Conservation (phyloP, 805 yeast species). For the Starmera quercuum region DNA sequence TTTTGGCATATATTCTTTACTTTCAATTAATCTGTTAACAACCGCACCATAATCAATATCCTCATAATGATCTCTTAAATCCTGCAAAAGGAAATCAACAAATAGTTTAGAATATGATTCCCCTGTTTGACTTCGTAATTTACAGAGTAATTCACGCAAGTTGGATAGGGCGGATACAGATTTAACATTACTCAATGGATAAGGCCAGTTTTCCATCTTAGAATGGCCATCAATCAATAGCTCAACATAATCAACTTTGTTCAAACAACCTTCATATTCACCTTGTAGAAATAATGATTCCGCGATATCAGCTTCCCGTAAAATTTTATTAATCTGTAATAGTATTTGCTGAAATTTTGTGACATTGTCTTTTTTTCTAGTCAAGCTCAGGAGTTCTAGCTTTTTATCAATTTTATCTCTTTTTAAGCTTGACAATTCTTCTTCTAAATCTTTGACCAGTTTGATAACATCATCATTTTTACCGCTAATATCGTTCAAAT, state of each 20-base stretch:
- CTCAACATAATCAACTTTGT: constrained; percentile 50
- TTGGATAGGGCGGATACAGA: constrained; percentile 23
- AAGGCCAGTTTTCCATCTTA: constrained; percentile 33
- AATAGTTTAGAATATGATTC: constrained; percentile 56
- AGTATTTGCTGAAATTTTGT: constrained; percentile 57
- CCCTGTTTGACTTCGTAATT: constrained; percentile 59
- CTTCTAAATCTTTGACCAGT: constrained; percentile 37
- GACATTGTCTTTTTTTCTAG: constrained; percentile 49
- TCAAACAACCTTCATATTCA: constrained; percentile 47
- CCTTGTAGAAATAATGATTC: constrained; percentile 36
- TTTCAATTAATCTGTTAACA: constrained; percentile 33
- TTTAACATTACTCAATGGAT: constrained; percentile 22
- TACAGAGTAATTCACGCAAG: constrained; percentile 44
- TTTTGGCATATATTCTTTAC: constrained; percentile 29
- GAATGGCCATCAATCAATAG: constrained; percentile 48
- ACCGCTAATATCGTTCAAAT: constrained; percentile 54
- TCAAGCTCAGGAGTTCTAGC: constrained; percentile 38
- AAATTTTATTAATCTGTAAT: constrained; percentile 36
- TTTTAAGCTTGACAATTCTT: constrained; percentile 39
- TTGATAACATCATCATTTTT: constrained; percentile 45
- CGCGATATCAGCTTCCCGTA: constrained; percentile 40
- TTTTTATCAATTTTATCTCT: constrained; percentile 43
- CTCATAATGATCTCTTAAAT: constrained; percentile 52
- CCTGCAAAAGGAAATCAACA: constrained; percentile 46
- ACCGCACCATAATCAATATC: constrained; percentile 40